Conservation (phyloP, 306 rosid species). For the Ziziphus jujuba region DNA sequence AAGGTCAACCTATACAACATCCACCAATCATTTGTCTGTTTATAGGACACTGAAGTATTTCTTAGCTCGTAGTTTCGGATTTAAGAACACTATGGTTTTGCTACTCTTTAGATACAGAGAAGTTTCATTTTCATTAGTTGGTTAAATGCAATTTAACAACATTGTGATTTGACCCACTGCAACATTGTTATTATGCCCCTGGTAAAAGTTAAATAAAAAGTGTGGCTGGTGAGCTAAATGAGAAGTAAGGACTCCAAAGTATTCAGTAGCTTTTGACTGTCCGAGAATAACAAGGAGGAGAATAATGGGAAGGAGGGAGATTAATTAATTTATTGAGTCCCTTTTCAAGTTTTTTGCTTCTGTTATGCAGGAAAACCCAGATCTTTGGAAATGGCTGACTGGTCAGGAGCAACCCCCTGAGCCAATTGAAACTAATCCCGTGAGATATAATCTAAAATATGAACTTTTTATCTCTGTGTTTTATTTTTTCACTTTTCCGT, state of each 20-base stretch:
- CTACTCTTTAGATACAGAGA: too few relatives aligned
- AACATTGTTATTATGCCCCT: neutral
- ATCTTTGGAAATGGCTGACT: conserved; percentile 86
- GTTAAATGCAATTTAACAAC: neutral
- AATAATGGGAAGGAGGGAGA: neutral
- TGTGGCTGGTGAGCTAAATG: too few relatives aligned
- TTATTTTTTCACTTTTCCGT: neutral
- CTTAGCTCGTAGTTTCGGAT: too few relatives aligned
- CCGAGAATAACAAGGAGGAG: neutral
- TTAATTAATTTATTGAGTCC: neutral
- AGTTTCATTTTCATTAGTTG: neutral
- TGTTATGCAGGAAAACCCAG: conserved; percentile 78
- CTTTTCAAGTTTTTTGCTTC: conserved; percentile 14
- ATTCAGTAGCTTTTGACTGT: neutral
- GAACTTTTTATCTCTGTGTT: conserved; percentile 6
- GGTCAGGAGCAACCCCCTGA: conserved; percentile 88
- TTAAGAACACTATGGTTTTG: too few relatives aligned
- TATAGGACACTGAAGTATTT: too few relatives aligned
- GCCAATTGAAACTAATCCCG: conserved; percentile 59
- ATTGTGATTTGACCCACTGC: neutral
- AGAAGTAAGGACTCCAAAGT: neutral
- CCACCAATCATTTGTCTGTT: too few relatives aligned
- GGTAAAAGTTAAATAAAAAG: neutral
- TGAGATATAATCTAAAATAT: conserved; percentile 39
- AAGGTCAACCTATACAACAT: too few relatives aligned